Evolutionary conservation across 495 filamentous ascomycete species (phyloP), one percentile per base, ranked within the genome.

Genomic region (Staphylotrichum longicolle): DNA sequence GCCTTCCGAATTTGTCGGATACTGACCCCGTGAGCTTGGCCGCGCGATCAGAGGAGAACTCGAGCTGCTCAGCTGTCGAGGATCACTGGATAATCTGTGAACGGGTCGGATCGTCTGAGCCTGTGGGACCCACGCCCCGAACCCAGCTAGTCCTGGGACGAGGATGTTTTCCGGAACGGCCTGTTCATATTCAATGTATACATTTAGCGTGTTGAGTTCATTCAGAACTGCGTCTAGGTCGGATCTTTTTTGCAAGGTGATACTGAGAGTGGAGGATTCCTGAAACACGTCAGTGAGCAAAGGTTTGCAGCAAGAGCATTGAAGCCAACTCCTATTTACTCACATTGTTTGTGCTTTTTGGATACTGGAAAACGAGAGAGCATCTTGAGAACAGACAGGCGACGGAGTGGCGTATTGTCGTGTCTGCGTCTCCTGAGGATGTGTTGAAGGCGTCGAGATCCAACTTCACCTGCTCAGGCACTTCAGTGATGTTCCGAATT

Each of bases 281-380:
- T 69, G 27, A 5, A 35, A 4, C 14, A 44, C 11, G 9, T 0
- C 9, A 4, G 41, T 60, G 11, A 63, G 47, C 14, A 49, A 41
- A 27, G 20, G 20, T 27, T 27, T 27, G 20, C 20, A 27, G 20
- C 20, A 27, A 27, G 20, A 27, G 20, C 20, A 27, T 27, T 27
- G 20, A 27, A 27, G 20, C 20, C 20, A 27, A 27, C 20, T 27
- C 20, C 20, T 27, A 27, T 27, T 27, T 27, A 42, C 56, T 59
- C 27, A 61, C 69, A 46, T 55, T 54, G 11, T 46, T 39, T 33
- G 11, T 20, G 3, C 30, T 62, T 7, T 51, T 61, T 7, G 61
- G 56, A 59, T 68, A 66, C 12, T 46, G 54, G 35, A 72, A 68
- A 27, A 63, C 14, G n/a, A 72, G 39, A 33, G 66, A 58, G 15